A percentile compares a stretch with the other conserved stretches of the same genome.
These are phyloP conservation scores for Trichopus zeylanicus DNA, from an alignment of 116 monocot species.

Conservation along the genomic window DNA sequence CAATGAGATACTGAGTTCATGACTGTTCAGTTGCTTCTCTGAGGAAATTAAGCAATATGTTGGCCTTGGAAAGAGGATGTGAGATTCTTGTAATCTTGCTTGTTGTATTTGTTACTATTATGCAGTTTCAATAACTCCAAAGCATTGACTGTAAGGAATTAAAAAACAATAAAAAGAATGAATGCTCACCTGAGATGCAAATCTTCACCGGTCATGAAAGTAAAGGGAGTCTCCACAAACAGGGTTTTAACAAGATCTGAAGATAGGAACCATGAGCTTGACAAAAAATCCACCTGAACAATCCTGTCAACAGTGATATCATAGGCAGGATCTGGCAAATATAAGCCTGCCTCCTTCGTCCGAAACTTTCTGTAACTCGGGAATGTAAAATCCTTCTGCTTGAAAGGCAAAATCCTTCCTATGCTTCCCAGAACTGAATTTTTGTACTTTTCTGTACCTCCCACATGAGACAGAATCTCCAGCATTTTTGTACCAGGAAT, in stretches of 20 bases:
- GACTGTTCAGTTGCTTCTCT: no score
- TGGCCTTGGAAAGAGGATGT: no score
- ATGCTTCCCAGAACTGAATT: slow-evolving; percentile 88
- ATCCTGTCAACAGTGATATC: slow-evolving; percentile 63
- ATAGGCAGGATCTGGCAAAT: slow-evolving; percentile 88
- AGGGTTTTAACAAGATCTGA: slow-evolving; percentile 80
- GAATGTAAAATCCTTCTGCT: slow-evolving; percentile 88
- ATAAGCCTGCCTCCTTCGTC: slow-evolving; percentile 77
- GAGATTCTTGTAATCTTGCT: no score
- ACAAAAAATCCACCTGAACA: slow-evolving; percentile 82
- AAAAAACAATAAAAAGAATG: neutral
- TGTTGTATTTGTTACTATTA: no score
- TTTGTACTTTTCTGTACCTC: slow-evolving; percentile 73
- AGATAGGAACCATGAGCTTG: slow-evolving; percentile 88
- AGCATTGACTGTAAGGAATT: neutral
- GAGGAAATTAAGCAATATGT: no score
- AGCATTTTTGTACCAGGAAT: slow-evolving; percentile 84
- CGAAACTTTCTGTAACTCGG: slow-evolving; percentile 87
- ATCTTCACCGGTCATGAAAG: slow-evolving; percentile 91
- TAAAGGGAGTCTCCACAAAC: slow-evolving; percentile 75
- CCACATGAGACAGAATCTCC: slow-evolving; percentile 74
- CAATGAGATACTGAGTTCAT: no score
- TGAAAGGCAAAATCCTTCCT: slow-evolving; percentile 81
- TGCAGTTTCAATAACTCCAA: neutral
- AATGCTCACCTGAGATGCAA: slow-evolving; percentile 62